These are phyloP conservation scores for Platanus orientalis DNA, from an alignment of 164 flowering plant species.

Conservation along the genomic window DNA sequence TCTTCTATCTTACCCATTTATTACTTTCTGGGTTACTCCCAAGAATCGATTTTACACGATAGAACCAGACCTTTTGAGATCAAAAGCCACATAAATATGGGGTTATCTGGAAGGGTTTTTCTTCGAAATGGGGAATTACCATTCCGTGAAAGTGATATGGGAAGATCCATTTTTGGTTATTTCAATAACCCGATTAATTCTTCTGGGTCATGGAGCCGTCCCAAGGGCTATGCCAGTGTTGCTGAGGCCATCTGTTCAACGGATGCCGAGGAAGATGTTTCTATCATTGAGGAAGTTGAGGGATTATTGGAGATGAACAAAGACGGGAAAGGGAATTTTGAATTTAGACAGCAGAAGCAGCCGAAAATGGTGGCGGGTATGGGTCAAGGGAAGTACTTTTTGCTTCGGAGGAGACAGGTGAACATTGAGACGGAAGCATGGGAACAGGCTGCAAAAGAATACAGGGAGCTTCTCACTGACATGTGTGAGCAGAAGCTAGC, in stretches of 20 bases:
- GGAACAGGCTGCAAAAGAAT: constrained; percentile 81
- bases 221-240: constrained; percentile 47
- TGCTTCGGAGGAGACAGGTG: constrained; percentile 63
- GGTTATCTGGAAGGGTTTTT: constrained; percentile 25
- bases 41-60: constrained; percentile 14
- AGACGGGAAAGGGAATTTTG: constrained; percentile 22
- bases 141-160: constrained; percentile 18
- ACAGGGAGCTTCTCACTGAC: constrained; percentile 69
- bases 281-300: constrained; percentile 43
- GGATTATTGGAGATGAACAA: constrained; percentile 36
- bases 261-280: constrained; percentile 51
- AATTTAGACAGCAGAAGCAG: constrained; percentile 8
- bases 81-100: constrained; percentile 8
- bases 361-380: constrained; percentile 24
- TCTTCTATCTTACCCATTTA: constrained; percentile 13
- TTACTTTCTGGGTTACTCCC: constrained; percentile 22
- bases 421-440: constrained; percentile 92
- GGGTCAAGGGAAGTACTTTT: constrained; percentile 29
- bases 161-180: constrained; percentile 21
- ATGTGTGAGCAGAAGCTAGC: constrained; percentile 92
- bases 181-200: constrained; percentile 15
- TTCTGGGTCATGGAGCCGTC: constrained; percentile 18
- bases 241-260: constrained; percentile 57
- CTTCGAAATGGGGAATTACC: constrained; percentile 17
- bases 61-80: constrained; percentile 16